A percentile compares a stretch with the other conserved stretches of the same genome.
phyloP scores from a whole-genome alignment of 2,329 filamentous ascomycete genomes.

The Aspergillus bombycis region DNA sequence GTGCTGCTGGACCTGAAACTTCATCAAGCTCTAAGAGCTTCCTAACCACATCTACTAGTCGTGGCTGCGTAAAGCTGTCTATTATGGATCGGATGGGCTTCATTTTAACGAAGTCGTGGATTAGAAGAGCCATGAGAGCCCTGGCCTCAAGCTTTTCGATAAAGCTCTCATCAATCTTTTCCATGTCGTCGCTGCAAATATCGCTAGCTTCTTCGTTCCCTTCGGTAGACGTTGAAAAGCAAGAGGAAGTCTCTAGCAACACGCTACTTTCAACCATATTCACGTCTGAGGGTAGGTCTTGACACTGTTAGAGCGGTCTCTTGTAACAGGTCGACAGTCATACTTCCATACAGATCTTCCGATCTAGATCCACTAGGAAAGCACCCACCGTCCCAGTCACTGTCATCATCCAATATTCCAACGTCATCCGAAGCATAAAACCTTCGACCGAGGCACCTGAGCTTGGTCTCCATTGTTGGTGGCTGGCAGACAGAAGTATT shows the following conservation, averaged over 20 bases:
- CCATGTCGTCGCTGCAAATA: neutral
- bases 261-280: neutral
- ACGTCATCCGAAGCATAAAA: neutral
- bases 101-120: neutral
- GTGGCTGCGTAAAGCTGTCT: neutral
- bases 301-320: neutral
- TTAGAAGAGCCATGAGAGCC: neutral
- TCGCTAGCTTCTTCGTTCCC: neutral
- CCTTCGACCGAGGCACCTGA: neutral
- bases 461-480: neutral
- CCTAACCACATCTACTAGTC: neutral
- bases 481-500: neutral
- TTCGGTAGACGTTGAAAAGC: neutral
- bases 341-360: neutral
- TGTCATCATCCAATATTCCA: neutral
- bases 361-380: neutral
- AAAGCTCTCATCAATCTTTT: neutral
- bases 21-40: neutral
- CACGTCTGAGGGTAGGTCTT: neutral
- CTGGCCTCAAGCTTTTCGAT: neutral
- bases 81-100: neutral
- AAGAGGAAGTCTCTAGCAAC: neutral
- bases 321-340: neutral
- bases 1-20: neutral
- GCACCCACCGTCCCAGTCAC: neutral